Conservation (phyloP, 2,329 filamentous ascomycete species). For the Pseudogymnoascus pannorum region DNA sequence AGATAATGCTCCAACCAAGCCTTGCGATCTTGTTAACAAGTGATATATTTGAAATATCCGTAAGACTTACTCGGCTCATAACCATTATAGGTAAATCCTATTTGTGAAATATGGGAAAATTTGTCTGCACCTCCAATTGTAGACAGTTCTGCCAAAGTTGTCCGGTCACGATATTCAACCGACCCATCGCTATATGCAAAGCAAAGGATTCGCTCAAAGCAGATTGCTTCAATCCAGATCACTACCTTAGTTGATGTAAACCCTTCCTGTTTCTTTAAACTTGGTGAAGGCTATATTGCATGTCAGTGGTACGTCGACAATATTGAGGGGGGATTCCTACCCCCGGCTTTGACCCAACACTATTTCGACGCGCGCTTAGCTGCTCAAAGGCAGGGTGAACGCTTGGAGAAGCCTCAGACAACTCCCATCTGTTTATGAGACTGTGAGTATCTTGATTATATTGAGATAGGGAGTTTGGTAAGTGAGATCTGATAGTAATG, state of each 20-base stretch:
- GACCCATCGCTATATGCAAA: slow-evolving; percentile 74
- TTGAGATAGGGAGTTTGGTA: slow-evolving; percentile 45
- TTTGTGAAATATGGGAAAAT: slow-evolving; percentile 65
- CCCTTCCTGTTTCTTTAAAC: slow-evolving; percentile 59
- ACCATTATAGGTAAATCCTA: slow-evolving; percentile 66
- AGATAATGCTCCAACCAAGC: slow-evolving; percentile 53
- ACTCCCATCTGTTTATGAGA: slow-evolving; percentile 75
- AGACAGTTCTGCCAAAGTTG: slow-evolving; percentile 62
- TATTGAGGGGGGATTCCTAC: slow-evolving; percentile 19
- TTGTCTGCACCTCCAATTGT: slow-evolving; percentile 55
- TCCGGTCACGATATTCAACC: slow-evolving; percentile 71
- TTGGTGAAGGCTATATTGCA: slow-evolving; percentile 33
- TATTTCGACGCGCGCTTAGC: slow-evolving; percentile 58
- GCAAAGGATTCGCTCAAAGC: slow-evolving; percentile 64
- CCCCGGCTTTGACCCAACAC: slow-evolving; percentile 25
- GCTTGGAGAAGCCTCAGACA: slow-evolving; percentile 56
- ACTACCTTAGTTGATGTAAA: slow-evolving; percentile 63
- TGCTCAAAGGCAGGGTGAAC: slow-evolving; percentile 74
- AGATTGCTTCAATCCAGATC: slow-evolving; percentile 59
- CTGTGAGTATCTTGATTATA: slow-evolving; percentile 61
- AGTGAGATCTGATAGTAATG: slow-evolving; percentile 63
- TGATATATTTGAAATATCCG: neutral
- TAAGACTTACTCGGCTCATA: slow-evolving; percentile 53
- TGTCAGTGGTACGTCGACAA: slow-evolving; percentile 13
- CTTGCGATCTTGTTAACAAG: slow-evolving; percentile 28